Conservation (phyloP, 352 stramenopile genomes). For the Pythium utonaiense region DNA sequence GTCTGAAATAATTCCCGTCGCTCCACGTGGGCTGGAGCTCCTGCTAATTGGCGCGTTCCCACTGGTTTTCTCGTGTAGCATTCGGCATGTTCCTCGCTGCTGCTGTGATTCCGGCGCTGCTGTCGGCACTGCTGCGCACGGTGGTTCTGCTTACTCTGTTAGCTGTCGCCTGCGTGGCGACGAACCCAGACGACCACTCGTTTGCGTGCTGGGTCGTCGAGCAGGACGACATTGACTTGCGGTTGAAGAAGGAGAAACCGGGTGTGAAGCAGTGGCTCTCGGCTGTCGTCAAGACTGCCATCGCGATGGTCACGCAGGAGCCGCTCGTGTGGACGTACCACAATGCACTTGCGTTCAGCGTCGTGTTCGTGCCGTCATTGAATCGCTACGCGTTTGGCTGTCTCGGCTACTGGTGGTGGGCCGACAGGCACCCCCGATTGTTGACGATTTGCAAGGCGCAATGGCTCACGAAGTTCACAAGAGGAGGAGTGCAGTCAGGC, state of each 20-base stretch:
- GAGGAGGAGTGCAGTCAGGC: conserved; percentile 45
- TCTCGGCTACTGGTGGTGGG: conserved; percentile 73
- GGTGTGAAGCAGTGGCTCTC: conserved; percentile 66
- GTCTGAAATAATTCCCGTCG: conserved; percentile 9
- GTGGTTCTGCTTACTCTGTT: conserved; percentile 29
- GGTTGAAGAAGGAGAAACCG: conserved; percentile 23
- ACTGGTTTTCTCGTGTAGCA: conserved; percentile 23
- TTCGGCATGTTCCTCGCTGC: conserved; percentile 71
- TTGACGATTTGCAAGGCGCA: conserved; percentile 42
- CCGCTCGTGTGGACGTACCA: conserved; percentile 55
- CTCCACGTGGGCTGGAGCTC: not conserved
- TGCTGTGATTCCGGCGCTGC: conserved; percentile 55
- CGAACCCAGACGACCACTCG: conserved; percentile 67
- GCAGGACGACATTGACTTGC: conserved; percentile 52
- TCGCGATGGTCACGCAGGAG: conserved; percentile 61
- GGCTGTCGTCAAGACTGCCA: conserved; percentile 64
- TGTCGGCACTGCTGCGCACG: conserved; percentile 41
- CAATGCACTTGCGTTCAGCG: conserved; percentile 59
- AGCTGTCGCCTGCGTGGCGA: conserved; percentile 32
- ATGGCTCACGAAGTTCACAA: conserved; percentile 47
- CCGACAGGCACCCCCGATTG: conserved; percentile 43
- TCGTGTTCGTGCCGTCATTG: conserved; percentile 57
- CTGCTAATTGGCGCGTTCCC: not conserved
- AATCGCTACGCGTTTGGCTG: conserved; percentile 65
- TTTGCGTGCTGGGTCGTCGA: conserved; percentile 63